Base-by-base conservation (phyloP, 495 filamentous ascomycete species). In the Daldinia grandis region DNA sequence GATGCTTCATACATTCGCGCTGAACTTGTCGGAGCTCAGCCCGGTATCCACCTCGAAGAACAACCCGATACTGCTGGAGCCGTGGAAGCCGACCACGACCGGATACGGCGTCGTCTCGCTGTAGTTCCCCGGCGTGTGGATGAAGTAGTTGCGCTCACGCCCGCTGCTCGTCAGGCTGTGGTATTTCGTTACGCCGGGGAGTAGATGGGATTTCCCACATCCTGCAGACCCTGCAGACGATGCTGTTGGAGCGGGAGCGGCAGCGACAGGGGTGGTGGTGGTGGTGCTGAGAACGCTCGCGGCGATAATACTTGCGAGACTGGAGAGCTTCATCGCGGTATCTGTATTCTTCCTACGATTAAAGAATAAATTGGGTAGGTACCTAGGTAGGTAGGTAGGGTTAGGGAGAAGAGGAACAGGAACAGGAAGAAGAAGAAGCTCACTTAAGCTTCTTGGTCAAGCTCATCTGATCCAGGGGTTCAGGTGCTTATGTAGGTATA, bases 31-130 rank as follows among this genome's bases (percentile, higher is more conserved):
- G 8, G 71, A 66, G 53, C 74, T 76, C 42, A 78, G 14, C 47
- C 63, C 74, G 4, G 74, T 78, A 50, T 78, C 76, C 6, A 64
- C 74, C 59, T 78, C 76, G 62, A 78, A 78, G 54, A 78, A 76
- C 0, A 78, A 50, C 37, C 76, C 76, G n/a, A 78, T 51, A 58
- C 76, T 76, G 47, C 66, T 69, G 7, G 76, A 78, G 21, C 76
- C 76, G 50, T 78, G 76, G 35, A 78, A 76, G 15, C 76, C 76
- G 1, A 78, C 37, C 1, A 78, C 74, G 17, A 73, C 61, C 1
- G 76, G 71, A 31, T 78, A 78, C 61, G 74, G 57, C 31, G 54
- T 58, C 10, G 71, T 55, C 14, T 67, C 66, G 66, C 65, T 69
- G 30, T 76, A 78, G 50, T 68, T 66, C 6, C 47, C 19, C 44